These are phyloP conservation scores for Boletus pseudopeckii DNA, from an alignment of 768 basidiomycete species.

Conservation along the genomic window DNA sequence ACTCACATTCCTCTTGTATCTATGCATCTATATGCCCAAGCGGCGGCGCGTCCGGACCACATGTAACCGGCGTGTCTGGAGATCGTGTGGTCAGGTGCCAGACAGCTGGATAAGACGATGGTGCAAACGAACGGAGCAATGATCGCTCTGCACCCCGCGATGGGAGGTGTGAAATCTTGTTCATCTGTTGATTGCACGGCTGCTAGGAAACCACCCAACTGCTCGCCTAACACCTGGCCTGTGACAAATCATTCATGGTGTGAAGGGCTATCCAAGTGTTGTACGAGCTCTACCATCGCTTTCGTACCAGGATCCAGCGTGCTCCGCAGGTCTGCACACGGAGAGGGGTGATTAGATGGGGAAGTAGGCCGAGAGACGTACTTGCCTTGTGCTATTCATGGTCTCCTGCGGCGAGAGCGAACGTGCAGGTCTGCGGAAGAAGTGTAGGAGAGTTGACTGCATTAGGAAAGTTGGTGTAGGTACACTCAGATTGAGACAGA, in stretches of 20 bases:
- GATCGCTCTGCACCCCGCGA: slow-evolving; percentile 75
- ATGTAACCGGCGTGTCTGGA: slow-evolving; percentile 91
- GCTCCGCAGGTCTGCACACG: slow-evolving; percentile 56
- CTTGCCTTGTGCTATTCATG: slow-evolving; percentile 31
- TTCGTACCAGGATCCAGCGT: slow-evolving; percentile 92
- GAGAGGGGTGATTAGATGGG: not conserved
- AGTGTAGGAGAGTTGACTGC: slow-evolving; percentile 16
- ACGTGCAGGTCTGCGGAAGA: slow-evolving; percentile 14
- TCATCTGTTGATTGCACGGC: slow-evolving; percentile 48
- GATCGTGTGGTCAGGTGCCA: slow-evolving; percentile 7
- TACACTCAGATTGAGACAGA: not conserved
- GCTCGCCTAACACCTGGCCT: slow-evolving; percentile 56
- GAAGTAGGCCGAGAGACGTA: not conserved
- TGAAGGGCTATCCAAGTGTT: slow-evolving; percentile 12
- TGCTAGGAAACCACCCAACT: slow-evolving; percentile 64
- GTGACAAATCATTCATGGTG: slow-evolving; percentile 12
- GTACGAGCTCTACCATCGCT: slow-evolving; percentile 47
- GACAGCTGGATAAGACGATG: not conserved
- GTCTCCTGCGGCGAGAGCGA: slow-evolving; percentile 7
- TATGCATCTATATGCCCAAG: slow-evolving; percentile 93
- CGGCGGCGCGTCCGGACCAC: slow-evolving; percentile 91
- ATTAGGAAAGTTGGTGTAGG: slow-evolving; percentile 30
- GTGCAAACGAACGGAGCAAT: slow-evolving; percentile 80
- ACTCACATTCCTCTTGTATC: slow-evolving; percentile 78
- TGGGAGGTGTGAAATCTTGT: slow-evolving; percentile 58